A percentile compares a stretch with the other conserved stretches of the same genome.
phyloP scores from a whole-genome alignment of 2,329 filamentous ascomycete species.

The Leptodontidium sp. region DNA sequence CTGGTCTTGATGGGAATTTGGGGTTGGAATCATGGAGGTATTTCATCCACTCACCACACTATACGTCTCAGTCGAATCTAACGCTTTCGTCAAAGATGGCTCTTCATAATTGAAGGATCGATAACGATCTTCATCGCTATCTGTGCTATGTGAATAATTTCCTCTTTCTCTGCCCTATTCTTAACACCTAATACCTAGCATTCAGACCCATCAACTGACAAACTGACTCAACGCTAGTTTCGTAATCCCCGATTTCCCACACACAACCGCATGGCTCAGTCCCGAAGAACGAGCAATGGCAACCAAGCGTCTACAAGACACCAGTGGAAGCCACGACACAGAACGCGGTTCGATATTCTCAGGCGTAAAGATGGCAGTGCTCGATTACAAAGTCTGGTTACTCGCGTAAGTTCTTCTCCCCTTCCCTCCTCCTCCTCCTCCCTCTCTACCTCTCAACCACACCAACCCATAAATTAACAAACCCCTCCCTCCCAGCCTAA shows the following conservation, averaged over 20 bases:
- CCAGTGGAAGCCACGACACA: slow-evolving; percentile 27
- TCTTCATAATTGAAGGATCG: slow-evolving; percentile 52
- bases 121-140: slow-evolving; percentile 48
- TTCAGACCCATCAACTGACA: background rate
- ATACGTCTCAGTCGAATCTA: background rate
- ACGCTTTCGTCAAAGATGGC: slow-evolving; percentile 43
- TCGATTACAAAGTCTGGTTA: slow-evolving; percentile 36
- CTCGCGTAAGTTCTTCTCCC: slow-evolving; percentile 16
- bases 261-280: slow-evolving; percentile 50
- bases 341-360: slow-evolving; percentile 27
- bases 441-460: slow-evolving; percentile 39
- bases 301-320: slow-evolving; percentile 28
- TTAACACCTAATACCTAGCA: background rate
- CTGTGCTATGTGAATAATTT: slow-evolving; percentile 26
- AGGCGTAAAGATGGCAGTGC: slow-evolving; percentile 33
- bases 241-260: slow-evolving; percentile 50
- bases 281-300: slow-evolving; percentile 52
- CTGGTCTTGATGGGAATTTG: slow-evolving; percentile 45
- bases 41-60: background rate
- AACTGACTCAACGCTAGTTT: slow-evolving; percentile 25
- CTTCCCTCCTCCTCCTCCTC: slow-evolving; percentile 11
- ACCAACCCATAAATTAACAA: background rate
- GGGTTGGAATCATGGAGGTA: slow-evolving; percentile 30
- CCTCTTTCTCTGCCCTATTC: slow-evolving; percentile 37
- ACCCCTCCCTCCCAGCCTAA: background rate